Evolutionary conservation across 306 rosid species (phyloP).

Genomic region (Sicyos edulis): DNA sequence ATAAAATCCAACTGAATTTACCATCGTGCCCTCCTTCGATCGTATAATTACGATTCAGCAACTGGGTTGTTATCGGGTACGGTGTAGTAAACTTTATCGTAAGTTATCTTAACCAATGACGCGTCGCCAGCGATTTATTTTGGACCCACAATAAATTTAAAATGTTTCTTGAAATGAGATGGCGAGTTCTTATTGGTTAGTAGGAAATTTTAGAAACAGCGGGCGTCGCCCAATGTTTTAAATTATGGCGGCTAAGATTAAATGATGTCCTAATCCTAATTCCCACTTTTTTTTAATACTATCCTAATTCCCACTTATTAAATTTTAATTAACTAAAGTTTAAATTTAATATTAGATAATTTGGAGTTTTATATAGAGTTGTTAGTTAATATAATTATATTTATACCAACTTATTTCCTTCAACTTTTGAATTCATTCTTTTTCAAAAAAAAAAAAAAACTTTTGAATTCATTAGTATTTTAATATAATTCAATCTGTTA

Average conservation of each 20-base stretch:
- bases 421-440: too few relatives aligned
- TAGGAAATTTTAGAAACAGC: background rate
- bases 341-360: too few relatives aligned
- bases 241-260: background rate
- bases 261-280: too few relatives aligned
- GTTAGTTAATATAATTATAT: too few relatives aligned
- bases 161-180: background rate
- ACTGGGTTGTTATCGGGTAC: background rate
- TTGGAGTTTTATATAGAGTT: too few relatives aligned
- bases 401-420: too few relatives aligned
- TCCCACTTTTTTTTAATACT: too few relatives aligned
- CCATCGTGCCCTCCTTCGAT: conserved; percentile 6
- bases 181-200: background rate
- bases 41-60: background rate
- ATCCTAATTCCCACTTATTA: background rate
- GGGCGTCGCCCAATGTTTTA: conserved; percentile 11
- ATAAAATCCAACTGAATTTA: background rate
- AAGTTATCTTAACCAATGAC: background rate
- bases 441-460: too few relatives aligned
- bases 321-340: too few relatives aligned
- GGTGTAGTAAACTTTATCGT: background rate
- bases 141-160: background rate
- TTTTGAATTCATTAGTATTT: too few relatives aligned
- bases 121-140: background rate
- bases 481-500: too few relatives aligned